phyloP scores from a whole-genome alignment of 78 protist species.

The Capsaspora owczarzaki region DNA sequence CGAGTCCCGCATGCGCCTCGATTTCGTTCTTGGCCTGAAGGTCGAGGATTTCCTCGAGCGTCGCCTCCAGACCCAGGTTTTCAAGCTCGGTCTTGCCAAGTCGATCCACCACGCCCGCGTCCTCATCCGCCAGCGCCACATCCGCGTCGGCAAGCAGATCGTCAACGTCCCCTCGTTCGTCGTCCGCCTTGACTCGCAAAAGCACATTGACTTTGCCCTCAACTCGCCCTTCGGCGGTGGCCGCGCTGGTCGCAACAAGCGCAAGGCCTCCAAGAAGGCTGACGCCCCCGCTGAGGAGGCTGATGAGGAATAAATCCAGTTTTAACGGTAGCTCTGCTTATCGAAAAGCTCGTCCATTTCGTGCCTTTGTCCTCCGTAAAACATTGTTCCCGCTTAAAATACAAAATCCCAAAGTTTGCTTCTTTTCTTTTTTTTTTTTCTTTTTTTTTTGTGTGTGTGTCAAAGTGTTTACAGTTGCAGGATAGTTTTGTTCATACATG shows the following conservation, averaged over 20 bases:
- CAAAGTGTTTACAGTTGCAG: neutral
- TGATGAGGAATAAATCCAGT: conserved; percentile 24
- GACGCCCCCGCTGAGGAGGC: conserved; percentile 29
- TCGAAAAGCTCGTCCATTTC: neutral
- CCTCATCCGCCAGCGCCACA: conserved; percentile 97
- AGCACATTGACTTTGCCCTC: conserved; percentile 90
- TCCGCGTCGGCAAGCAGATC: conserved; percentile 97
- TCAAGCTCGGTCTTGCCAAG: conserved; percentile 88
- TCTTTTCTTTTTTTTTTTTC: neutral
- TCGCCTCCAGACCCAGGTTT: conserved; percentile 97
- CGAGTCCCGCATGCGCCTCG: conserved; percentile 88
- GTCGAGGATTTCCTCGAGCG: conserved; percentile 93
- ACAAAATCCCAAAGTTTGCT: neutral
- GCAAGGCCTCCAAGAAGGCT: conserved; percentile 40
- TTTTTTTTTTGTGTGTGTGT: neutral
- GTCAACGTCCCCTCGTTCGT: conserved; percentile 97
- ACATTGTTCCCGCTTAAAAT: neutral
- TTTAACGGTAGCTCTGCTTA: too few relatives aligned
- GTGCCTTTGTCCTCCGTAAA: neutral
- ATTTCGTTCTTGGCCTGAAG: conserved; percentile 95
- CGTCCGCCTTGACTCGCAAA: conserved; percentile 94
- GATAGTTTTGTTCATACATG: neutral
- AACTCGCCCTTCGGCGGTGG: conserved; percentile 85
- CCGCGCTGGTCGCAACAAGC: conserved; percentile 90
- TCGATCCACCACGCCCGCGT: conserved; percentile 99